Conservation (phyloP, 495 filamentous ascomycete species). For the Entonaema liquescens region DNA sequence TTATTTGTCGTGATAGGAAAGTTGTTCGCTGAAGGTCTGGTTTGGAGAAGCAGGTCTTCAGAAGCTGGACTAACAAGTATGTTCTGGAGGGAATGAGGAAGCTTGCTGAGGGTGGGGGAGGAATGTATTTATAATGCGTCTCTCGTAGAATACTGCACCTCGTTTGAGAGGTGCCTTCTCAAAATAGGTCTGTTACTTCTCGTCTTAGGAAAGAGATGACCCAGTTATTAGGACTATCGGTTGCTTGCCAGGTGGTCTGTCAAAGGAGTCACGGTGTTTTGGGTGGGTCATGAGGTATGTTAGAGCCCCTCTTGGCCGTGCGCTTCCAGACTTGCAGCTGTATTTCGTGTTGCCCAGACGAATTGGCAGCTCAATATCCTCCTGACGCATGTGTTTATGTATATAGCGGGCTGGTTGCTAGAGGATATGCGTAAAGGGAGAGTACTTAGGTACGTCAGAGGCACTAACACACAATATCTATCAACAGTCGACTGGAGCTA, state of each 20-base stretch:
- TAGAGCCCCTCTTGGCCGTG: neutral
- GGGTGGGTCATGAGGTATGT: neutral
- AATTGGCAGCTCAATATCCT: neutral
- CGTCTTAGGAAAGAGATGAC: neutral
- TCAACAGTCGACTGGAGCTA: neutral
- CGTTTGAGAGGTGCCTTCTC: neutral
- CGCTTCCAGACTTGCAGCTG: neutral
- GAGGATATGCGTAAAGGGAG: neutral
- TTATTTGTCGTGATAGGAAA: neutral
- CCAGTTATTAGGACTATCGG: neutral
- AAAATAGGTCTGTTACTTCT: neutral
- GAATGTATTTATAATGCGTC: neutral
- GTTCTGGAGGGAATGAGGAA: neutral
- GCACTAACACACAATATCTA: neutral
- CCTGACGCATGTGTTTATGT: too few species aligned
- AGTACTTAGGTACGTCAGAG: too few species aligned
- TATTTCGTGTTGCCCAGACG: neutral
- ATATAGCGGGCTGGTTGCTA: too few species aligned
- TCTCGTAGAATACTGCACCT: too few species aligned
- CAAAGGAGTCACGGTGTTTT: neutral
- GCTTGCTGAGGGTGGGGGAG: neutral
- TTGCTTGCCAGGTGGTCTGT: neutral
- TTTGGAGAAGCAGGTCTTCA: neutral
- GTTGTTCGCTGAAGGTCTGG: neutral
- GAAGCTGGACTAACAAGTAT: neutral